These are phyloP conservation scores for Toxoplasma gondii DNA, from an alignment of 169 alveolate genomes.

Conservation along the genomic window DNA sequence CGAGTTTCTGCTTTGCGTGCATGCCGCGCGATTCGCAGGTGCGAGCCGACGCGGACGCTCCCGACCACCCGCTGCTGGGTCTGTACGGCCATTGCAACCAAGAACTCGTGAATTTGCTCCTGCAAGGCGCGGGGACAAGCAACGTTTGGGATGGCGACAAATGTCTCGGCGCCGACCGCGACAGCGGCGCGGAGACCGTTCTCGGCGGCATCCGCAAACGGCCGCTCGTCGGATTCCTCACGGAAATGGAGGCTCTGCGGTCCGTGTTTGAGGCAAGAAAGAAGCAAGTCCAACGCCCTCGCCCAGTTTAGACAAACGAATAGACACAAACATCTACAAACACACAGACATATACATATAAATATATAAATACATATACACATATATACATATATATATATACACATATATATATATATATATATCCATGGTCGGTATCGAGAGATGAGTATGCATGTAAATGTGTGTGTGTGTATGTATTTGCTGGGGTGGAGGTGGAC, in stretches of 20 bases:
- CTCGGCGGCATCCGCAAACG: conserved; percentile 68
- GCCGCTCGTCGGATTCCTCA: conserved; percentile 59
- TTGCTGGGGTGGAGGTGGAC: too few relatives aligned
- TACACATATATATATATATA: too few relatives aligned
- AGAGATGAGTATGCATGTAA: too few relatives aligned
- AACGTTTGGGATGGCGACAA: conserved; percentile 72
- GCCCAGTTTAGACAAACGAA: too few relatives aligned
- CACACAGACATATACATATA: too few relatives aligned
- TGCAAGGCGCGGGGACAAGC: conserved; percentile 70
- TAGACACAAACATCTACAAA: too few relatives aligned
- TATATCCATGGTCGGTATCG: too few relatives aligned
- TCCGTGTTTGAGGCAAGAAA: not conserved
- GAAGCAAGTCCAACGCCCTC: not conserved
- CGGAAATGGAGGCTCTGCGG: conserved; percentile 49
- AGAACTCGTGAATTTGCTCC: conserved; percentile 73
- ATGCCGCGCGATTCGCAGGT: not conserved
- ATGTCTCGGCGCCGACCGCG: conserved; percentile 43
- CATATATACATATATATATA: too few relatives aligned
- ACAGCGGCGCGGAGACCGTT: conserved; percentile 17
- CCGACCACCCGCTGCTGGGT: conserved; percentile 63
- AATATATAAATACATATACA: too few relatives aligned
- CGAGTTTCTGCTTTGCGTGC: not conserved
- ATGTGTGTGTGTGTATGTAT: too few relatives aligned
- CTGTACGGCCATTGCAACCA: conserved; percentile 75
- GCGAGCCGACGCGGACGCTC: not conserved